Percentiles rank a stretch among this genome's conserved stretches.
phyloP scores from a whole-genome alignment of 179 eudicot species.

The Silene noctiflora region DNA sequence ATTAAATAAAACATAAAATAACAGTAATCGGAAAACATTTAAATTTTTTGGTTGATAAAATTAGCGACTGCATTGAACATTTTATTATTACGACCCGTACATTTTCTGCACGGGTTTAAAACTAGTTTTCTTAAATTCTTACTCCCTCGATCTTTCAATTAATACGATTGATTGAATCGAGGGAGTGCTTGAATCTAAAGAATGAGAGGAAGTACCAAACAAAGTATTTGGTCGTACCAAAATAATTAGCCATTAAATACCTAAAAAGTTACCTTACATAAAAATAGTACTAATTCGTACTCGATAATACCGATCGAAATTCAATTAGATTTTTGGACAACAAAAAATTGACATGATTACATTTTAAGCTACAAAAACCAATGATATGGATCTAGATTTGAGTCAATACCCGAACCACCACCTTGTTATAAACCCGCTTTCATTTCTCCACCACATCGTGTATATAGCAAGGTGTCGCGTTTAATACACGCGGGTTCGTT shows the following conservation, averaged over 20 bases:
- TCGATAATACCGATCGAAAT: conserved; percentile 16
- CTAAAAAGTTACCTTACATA: conserved; percentile 2
- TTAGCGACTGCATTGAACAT: too few relatives aligned
- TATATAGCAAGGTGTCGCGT: conserved; percentile 26
- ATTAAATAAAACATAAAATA: too few relatives aligned
- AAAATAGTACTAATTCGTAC: background rate
- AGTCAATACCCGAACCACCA: conserved; percentile 93
- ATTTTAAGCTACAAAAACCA: conserved; percentile 8
- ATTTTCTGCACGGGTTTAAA: too few relatives aligned
- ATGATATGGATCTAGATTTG: conserved; percentile 30
- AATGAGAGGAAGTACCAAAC: too few relatives aligned
- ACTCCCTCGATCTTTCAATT: too few relatives aligned
- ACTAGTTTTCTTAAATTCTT: too few relatives aligned
- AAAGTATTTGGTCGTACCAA: too few relatives aligned
- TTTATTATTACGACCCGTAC: too few relatives aligned
- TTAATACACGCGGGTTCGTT: conserved; percentile 72
- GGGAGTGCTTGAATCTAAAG: too few relatives aligned
- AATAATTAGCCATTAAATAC: background rate
- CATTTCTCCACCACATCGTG: background rate
- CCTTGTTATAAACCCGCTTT: conserved; percentile 28
- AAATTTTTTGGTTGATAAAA: too few relatives aligned
- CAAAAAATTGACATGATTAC: conserved; percentile 10
- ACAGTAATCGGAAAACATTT: too few relatives aligned
- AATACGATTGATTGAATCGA: too few relatives aligned
- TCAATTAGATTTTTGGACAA: conserved; percentile 20